phyloP scores from a whole-genome alignment of 257 asterid genomes.

The Plantago ovata region DNA sequence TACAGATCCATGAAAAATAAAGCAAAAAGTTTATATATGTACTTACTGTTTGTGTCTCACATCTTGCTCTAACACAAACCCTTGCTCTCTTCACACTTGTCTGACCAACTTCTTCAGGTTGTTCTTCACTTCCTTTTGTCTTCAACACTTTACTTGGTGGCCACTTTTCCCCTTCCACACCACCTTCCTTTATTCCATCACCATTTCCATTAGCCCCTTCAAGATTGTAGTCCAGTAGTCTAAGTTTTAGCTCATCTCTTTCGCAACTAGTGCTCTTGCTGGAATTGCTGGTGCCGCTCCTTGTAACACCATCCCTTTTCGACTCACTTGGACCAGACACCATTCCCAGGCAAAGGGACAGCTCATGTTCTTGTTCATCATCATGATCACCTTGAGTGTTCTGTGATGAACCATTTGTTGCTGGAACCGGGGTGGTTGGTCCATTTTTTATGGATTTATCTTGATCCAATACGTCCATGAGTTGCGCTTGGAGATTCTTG shows the following conservation, averaged over 20 bases:
- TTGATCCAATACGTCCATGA: conserved; percentile 26
- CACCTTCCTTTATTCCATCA: conserved; percentile 24
- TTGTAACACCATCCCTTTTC: conserved; percentile 23
- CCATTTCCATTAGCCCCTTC: conserved; percentile 8
- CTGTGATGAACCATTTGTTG: neutral
- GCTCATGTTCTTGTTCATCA: conserved; percentile 53
- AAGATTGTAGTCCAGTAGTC: conserved; percentile 24
- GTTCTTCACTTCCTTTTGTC: conserved; percentile 36
- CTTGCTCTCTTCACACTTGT: conserved; percentile 65
- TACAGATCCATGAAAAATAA: too few relatives aligned
- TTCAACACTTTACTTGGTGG: conserved; percentile 33
- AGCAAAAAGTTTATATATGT: neutral
- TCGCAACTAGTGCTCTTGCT: conserved; percentile 12
- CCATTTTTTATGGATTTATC: conserved; percentile 22
- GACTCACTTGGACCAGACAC: conserved; percentile 22
- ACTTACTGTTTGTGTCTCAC: conserved; percentile 79
- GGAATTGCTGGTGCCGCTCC: conserved; percentile 9
- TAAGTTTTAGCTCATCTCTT: conserved; percentile 31
- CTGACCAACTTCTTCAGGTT: conserved; percentile 49
- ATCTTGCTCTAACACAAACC: conserved; percentile 80
- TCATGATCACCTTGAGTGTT: conserved; percentile 15
- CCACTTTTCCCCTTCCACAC: conserved; percentile 25
- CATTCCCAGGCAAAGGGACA: conserved; percentile 69
- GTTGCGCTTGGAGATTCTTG: conserved; percentile 47
- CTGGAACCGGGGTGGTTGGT: neutral